These are phyloP conservation scores for Rhynchospora tenuis DNA, from an alignment of 176 grass and related monocot species.

Conservation along the genomic window DNA sequence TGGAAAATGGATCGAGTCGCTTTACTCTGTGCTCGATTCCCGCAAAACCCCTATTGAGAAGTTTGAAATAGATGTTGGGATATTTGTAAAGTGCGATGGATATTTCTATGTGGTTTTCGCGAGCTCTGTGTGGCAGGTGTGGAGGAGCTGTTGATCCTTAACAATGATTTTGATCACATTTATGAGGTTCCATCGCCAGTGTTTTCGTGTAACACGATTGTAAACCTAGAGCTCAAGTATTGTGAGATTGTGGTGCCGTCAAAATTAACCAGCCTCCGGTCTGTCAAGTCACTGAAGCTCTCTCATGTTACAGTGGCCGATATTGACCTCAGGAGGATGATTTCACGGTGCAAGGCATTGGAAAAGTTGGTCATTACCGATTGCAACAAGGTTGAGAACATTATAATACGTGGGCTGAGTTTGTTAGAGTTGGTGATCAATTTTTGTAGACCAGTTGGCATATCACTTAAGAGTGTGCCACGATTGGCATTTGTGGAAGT, in stretches of 20 bases:
- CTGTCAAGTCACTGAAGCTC: constrained; percentile 9
- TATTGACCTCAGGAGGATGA: neutral
- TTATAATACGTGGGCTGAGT: constrained; percentile 1
- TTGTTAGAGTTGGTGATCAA: neutral
- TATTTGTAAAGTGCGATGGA: neutral
- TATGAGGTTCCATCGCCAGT: neutral
- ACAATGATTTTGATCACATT: neutral
- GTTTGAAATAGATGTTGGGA: neutral
- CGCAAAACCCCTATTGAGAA: neutral
- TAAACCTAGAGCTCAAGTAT: constrained; percentile 18
- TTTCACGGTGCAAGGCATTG: neutral
- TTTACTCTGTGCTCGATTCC: neutral
- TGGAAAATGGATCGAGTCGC: neutral
- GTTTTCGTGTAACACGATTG: constrained; percentile 16
- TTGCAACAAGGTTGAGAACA: constrained; percentile 8
- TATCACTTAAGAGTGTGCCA: neutral
- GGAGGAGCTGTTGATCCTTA: constrained; percentile 19
- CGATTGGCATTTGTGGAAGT: neutral
- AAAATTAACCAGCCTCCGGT: neutral
- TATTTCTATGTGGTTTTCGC: neutral
- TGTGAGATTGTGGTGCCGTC: neutral
- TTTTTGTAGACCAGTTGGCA: neutral
- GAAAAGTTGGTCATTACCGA: constrained; percentile 1
- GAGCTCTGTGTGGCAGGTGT: neutral
- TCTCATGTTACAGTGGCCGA: neutral